Evolutionary conservation across 495 filamentous ascomycete genomes (phyloP), one percentile per base, ranked within the genome.

Genomic region (Amniculicola lignicola): DNA sequence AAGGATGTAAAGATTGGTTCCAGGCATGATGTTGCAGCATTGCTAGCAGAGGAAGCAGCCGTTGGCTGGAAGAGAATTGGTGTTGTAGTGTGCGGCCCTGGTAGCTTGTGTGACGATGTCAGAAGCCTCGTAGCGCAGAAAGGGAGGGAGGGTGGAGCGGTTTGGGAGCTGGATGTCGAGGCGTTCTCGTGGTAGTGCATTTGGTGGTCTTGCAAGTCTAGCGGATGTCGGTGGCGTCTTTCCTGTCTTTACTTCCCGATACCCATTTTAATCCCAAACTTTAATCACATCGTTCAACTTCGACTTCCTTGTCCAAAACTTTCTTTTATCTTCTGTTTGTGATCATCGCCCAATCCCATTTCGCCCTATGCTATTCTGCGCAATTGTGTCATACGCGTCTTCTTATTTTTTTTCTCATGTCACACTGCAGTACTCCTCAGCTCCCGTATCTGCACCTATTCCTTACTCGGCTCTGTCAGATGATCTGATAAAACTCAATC

Each of bases 51-150:
- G 2, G 74, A 76, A 51, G 60, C 45, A 19, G 25, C 55, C 0
- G 56, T 53, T n/a, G 71, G 74, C 3, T 74, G 66, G 63, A 27
- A 58, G 15, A 66, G 41, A 48, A 46, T 76, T 35, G 73, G 67
- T 12, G 73, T 76, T 2, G 68, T 76, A 12, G 73, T 74, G 0
- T 74, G 51, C 25, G 73, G 74, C 12, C 73, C 74, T 23, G 59
- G 59, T 16, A 51, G 41, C 11, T 25, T 65, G 14, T 65, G 62
- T 37, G 62, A 65, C 31, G 58, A 61, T 50, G 58, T 65, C 11
- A 47, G 62, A 35, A 41, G 22, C n/a, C 18, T 18, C 15, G 62
- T 62, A 1, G 51, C 36, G 1, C 23, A 10, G n/a, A 33, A 12
- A 16, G 52, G 36, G 16, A 23, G 35, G 43, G 4, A 2, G 18